Percentiles rank a stretch among this genome's conserved stretches.
Conservation (phyloP, 352 stramenopile genomes). For the Phytophthora hibernalis region DNA sequence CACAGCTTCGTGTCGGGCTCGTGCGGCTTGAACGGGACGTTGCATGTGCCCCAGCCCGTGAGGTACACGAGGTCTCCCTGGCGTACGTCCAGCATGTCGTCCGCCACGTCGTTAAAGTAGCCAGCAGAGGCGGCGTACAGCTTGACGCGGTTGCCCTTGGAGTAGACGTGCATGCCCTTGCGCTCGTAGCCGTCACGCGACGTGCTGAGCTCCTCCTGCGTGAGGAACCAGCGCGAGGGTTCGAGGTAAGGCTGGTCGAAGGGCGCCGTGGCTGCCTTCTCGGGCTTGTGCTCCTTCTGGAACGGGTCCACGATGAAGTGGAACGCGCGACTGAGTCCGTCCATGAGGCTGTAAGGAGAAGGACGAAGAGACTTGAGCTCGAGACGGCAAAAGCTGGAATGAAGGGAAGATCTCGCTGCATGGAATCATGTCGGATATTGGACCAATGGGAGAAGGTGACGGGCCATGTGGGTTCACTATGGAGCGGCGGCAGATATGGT, state of each 20-base stretch:
- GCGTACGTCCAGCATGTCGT: constrained; percentile 45
- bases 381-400: constrained; percentile 25
- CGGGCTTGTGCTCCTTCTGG: constrained; percentile 33
- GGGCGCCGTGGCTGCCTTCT: constrained; percentile 35
- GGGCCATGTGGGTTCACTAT: constrained; percentile 8
- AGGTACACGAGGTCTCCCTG: constrained; percentile 52
- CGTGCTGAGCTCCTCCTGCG: constrained; percentile 53
- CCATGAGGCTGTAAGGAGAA: constrained; percentile 11
- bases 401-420: constrained; percentile 2
- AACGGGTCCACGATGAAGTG: constrained; percentile 47
- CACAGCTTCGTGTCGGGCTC: constrained; percentile 45
- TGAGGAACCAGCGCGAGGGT: constrained; percentile 68
- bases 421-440: background rate
- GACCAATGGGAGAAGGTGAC: background rate
- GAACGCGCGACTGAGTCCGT: constrained; percentile 41
- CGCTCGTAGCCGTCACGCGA: constrained; percentile 54
- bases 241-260: constrained; percentile 64
- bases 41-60: constrained; percentile 67
- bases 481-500: background rate
- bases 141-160: constrained; percentile 59
- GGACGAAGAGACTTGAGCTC: constrained; percentile 3
- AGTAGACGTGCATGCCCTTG: constrained; percentile 50
- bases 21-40: constrained; percentile 63
- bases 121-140: constrained; percentile 52
- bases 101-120: constrained; percentile 60